These are phyloP conservation scores for Alternaria arbusti DNA, from an alignment of 2,329 filamentous ascomycete species.

Conservation along the genomic window DNA sequence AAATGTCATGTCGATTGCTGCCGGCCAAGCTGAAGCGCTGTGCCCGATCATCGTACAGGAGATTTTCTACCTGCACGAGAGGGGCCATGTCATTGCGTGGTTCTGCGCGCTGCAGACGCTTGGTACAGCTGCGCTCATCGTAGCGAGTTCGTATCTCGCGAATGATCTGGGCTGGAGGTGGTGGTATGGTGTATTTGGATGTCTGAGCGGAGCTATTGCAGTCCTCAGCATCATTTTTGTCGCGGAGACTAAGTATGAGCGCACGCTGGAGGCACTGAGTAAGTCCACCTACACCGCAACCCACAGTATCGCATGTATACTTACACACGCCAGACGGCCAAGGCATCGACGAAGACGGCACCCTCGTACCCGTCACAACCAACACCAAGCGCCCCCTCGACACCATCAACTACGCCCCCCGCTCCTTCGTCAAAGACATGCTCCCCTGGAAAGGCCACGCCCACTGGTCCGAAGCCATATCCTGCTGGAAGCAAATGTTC, in stretches of 20 bases:
- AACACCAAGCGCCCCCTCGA: conserved; percentile 10
- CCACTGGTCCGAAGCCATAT: conserved; percentile 11
- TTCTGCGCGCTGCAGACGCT: conserved; percentile 18
- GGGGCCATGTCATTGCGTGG: conserved; percentile 16
- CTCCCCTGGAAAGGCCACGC: conserved; percentile 16
- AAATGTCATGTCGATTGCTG: conserved; percentile 18
- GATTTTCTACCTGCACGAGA: conserved; percentile 15
- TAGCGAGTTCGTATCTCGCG: conserved; percentile 15
- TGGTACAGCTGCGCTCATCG: conserved; percentile 13
- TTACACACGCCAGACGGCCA: conserved; percentile 7
- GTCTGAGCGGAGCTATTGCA: conserved; percentile 8
- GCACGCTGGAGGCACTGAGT: conserved; percentile 15
- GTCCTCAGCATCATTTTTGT: conserved; percentile 15
- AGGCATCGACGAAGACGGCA: conserved; percentile 16
- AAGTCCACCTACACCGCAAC: not conserved
- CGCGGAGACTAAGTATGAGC: conserved; percentile 14
- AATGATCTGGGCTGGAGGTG: conserved; percentile 17
- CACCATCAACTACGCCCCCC: conserved; percentile 7
- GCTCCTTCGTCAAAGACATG: conserved; percentile 12
- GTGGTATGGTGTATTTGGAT: conserved; percentile 17
- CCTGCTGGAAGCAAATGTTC: conserved; percentile 19
- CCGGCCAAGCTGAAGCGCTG: conserved; percentile 17
- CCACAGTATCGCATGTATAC: not conserved
- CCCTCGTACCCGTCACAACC: conserved; percentile 10
- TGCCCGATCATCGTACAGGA: conserved; percentile 17